A percentile compares a stretch with the other conserved stretches of the same genome.
These are phyloP conservation scores for Trichomonascaceae sp. DNA, from an alignment of 1,139 yeast genomes.

Conservation along the genomic window DNA sequence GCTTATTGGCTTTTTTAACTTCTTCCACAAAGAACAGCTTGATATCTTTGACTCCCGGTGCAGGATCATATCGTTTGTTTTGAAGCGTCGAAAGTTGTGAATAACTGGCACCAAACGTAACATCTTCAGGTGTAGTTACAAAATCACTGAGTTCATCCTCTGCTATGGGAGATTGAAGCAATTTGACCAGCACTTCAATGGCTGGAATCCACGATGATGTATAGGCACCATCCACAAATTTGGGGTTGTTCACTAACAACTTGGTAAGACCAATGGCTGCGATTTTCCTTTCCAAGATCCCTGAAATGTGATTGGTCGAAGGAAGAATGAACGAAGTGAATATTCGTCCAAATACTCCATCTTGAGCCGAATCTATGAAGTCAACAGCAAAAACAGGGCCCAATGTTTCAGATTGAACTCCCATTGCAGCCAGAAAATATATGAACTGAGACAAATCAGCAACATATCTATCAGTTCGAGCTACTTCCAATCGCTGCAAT, in stretches of 20 bases:
- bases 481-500: conserved; percentile 70
- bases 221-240: conserved; percentile 37
- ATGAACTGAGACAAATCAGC: conserved; percentile 54
- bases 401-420: conserved; percentile 21
- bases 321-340: conserved; percentile 61
- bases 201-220: conserved; percentile 43
- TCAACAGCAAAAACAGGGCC: conserved; percentile 50
- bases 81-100: conserved; percentile 65
- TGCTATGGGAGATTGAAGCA: conserved; percentile 36
- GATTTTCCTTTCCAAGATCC: conserved; percentile 68
- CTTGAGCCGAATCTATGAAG: conserved; percentile 59
- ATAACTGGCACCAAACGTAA: conserved; percentile 79
- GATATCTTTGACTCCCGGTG: conserved; percentile 42
- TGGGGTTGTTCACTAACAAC: conserved; percentile 41
- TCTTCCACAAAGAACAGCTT: conserved; percentile 35
- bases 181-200: conserved; percentile 46
- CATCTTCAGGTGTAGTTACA: conserved; percentile 49
- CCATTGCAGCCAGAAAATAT: conserved; percentile 54
- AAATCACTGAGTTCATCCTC: conserved; percentile 28
- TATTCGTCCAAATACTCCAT: conserved; percentile 57
- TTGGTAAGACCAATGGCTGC: conserved; percentile 69
- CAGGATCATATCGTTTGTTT: conserved; percentile 61
- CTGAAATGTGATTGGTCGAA: conserved; percentile 57
- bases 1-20: conserved; percentile 31
- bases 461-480: conserved; percentile 77